These are phyloP conservation scores for Babesia sp. DNA, from an alignment of 169 alveolate species.

Conservation along the genomic window DNA sequence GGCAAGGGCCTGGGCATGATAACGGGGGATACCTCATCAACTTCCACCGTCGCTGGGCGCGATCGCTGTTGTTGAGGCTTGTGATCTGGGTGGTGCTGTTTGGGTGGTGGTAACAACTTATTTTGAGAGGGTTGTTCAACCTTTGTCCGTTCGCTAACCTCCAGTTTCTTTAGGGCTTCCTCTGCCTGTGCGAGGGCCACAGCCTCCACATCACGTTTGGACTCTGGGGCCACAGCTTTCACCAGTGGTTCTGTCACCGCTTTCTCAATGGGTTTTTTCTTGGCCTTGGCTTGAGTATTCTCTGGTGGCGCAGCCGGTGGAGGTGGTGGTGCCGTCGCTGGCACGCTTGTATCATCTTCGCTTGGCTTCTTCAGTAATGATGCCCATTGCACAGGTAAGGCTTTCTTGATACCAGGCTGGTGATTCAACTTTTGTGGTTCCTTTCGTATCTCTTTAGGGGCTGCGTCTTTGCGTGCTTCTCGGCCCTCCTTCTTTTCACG, in stretches of 20 bases:
- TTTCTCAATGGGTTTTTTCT: background rate
- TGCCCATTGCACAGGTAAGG: constrained; percentile 25
- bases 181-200: constrained; percentile 32
- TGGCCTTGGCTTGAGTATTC: background rate
- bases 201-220: constrained; percentile 5
- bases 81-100: background rate
- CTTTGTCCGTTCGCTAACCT: constrained; percentile 5
- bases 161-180: constrained; percentile 28
- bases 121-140: background rate
- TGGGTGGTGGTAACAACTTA: constrained; percentile 2
- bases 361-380: constrained; percentile 24
- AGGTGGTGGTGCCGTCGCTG: background rate
- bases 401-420: constrained; percentile 1
- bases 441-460: constrained; percentile 2
- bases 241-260: background rate
- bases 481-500: background rate
- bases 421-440: constrained; percentile 1
- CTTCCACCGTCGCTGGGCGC: background rate
- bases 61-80: background rate
- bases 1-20: constrained; percentile 54
- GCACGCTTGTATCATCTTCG: background rate
- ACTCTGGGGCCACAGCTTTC: background rate
- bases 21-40: constrained; percentile 41
- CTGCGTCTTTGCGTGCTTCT: background rate
- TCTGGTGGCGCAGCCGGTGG: background rate